Base-by-base conservation (phyloP, 2,329 filamentous ascomycete species). In the Aspergillus transmontanensis region DNA sequence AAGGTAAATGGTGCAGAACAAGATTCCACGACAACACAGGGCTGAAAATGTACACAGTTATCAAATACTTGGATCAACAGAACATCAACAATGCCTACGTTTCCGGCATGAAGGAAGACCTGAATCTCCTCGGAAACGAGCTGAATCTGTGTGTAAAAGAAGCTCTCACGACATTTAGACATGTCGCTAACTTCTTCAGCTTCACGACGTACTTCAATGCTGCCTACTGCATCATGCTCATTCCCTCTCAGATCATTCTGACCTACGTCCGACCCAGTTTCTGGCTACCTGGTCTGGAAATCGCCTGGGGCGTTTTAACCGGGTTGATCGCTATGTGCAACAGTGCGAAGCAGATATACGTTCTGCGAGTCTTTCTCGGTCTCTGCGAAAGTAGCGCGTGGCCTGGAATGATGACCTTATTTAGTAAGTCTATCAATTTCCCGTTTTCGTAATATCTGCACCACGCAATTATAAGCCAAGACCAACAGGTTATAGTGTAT, bases 71-170 rank as follows among this genome's bases (percentile, higher is more conserved):
- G 3, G 51, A 54, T 6, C 51, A 54, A 9, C 51, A 54, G n/a
- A 54, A 54, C 12, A 54, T 54, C 51, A 54, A 54, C 9, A 54
- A 54, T 54, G 51, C 51, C 51, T 54, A 54, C 11, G 51, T 54
- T 36, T 54, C 51, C 3, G 51, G 51, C 30, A 54, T 54, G 51
- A 54, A 54, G n/a, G 51, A 54, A 23, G 51, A 54, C n/a, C 11
- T 54, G 9, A 36, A 54, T 14, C 51, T 54, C n/a, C 19, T 32
- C 11, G 51, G 51, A 3, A 54, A 54, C 10, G 51, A 54, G n/a
- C 30, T 54, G 30, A 54, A 54, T 16, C 51, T 54, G 51, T 54
- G 30, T 23, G 51, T 14, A 3, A 19, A 21, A 28, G 6, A 23
- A 7, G 5, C 6, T 4, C 12, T 36, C 11, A 23, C 5, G 19